Conservation (phyloP, 2,329 filamentous ascomycete species). For the Trichoderma simmonsii region DNA sequence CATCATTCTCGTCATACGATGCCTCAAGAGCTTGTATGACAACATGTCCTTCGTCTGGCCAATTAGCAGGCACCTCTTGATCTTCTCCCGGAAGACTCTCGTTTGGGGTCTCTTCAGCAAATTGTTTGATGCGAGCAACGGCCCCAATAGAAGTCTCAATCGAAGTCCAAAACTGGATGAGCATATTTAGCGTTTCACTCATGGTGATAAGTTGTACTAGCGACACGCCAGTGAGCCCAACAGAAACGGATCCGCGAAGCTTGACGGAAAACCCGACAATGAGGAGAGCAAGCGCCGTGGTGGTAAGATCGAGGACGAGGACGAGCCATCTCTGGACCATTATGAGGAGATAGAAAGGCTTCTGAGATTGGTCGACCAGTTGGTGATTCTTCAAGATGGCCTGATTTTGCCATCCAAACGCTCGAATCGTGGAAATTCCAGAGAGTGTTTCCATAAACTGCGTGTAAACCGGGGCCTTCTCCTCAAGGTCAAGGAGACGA, state of each 20-base stretch:
- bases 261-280: constrained; percentile 46
- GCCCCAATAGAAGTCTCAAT: constrained; percentile 39
- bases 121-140: constrained; percentile 35
- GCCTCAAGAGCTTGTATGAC: constrained; percentile 29
- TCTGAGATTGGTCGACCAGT: constrained; percentile 52
- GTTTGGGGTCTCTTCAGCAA: constrained; percentile 27
- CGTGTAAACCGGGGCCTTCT: constrained; percentile 39
- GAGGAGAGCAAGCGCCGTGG: constrained; percentile 45
- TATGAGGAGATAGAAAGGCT: constrained; percentile 55
- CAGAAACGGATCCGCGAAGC: constrained; percentile 27
- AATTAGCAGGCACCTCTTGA: constrained; percentile 24
- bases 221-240: constrained; percentile 34
- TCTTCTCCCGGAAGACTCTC: constrained; percentile 28
- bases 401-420: constrained; percentile 47
- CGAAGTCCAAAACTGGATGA: constrained; percentile 37
- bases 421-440: constrained; percentile 49
- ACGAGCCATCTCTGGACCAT: constrained; percentile 57
- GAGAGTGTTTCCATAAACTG: constrained; percentile 45
- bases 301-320: constrained; percentile 49
- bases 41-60: constrained; percentile 33
- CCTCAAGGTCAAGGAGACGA: constrained; percentile 41
- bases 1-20: constrained; percentile 24
- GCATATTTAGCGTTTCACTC: constrained; percentile 34
- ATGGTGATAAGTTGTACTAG: constrained; percentile 32
- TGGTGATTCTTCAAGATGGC: constrained; percentile 42